A percentile compares a stretch with the other conserved stretches of the same genome.
phyloP scores from a whole-genome alignment of 2,329 filamentous ascomycete genomes.

The Colletotrichum liriopes region DNA sequence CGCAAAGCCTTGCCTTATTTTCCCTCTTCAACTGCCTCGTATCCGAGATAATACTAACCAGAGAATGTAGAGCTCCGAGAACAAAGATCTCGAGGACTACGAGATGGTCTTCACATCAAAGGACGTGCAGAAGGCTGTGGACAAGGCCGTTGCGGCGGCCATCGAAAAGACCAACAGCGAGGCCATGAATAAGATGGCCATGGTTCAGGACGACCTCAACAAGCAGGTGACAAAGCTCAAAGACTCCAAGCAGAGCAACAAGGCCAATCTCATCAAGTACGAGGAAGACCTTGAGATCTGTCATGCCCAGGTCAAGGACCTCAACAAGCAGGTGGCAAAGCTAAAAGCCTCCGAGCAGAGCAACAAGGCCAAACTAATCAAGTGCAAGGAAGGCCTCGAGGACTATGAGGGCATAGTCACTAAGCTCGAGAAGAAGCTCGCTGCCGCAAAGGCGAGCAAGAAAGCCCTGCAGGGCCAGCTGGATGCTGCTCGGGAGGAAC shows the following conservation, averaged over 20 bases:
- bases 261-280: neutral
- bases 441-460: neutral
- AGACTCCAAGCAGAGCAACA: too few relatives aligned
- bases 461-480: too few relatives aligned
- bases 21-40: too few relatives aligned
- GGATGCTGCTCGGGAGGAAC: too few relatives aligned
- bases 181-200: too few relatives aligned
- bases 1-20: neutral
- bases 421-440: neutral
- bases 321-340: too few relatives aligned
- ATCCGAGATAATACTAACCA: too few relatives aligned
- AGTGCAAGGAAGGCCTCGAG: neutral
- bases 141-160: neutral
- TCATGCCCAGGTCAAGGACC: neutral
- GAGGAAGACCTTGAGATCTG: neutral
- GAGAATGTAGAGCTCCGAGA: too few relatives aligned
- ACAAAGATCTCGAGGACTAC: neutral
- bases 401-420: too few relatives aligned
- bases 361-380: neutral
- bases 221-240: too few relatives aligned
- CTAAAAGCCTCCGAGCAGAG: too few relatives aligned
- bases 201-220: too few relatives aligned
- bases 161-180: neutral
- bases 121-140: neutral
- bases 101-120: neutral